Evolutionary conservation across 331 rosid genomes (phyloP), one percentile per base, ranked within the genome.

Genomic region (Erythrophleum ivorense): DNA sequence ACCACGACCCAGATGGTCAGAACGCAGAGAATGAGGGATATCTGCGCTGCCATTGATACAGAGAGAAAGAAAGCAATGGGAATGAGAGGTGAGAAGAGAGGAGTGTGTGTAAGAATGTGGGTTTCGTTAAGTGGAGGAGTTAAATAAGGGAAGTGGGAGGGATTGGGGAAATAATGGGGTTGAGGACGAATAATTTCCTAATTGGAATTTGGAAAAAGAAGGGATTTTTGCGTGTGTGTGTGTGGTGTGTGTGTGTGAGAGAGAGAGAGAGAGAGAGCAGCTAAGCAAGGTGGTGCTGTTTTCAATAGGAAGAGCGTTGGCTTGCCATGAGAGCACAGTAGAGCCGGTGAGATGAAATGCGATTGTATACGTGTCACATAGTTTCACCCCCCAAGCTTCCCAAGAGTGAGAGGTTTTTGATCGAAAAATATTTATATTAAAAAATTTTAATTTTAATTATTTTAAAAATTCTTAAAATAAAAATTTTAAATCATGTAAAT

Each of bases 1-100:
- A 80, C 68, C 16, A 77, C 87, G 36, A 34, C 57, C 57, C 79
- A 75, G 69, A 84, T 55, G 18, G 85, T 82, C 38, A 86, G 8
- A 8, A 84, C 9, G 38, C 80, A 80, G 5, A 84, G 72, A 77
- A 79, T 2, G 43, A 85, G 9, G 36, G 78, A 59, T 13, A 58
- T 45, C 33, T 76, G 84, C 24, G 88, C 14, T 5, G 88, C 92
- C 95, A 91, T 91, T 82, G 31, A 31, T 7, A 15, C 24, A 24
- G 55, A 19, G 15, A 59, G 40, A 16, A 5, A 11, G 36, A 77
- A 4, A 46, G 33, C 6, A 9, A 10, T 0, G 13, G 5, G 64
- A 52, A 12, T 29, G 34, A 21, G 14, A 1, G 5, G 1, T 3
- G 31, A 3, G 38, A 19, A 21, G 0, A 11, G 59, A 12, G 41